Evolutionary conservation across 2,329 filamentous ascomycete genomes (phyloP), one percentile per base, ranked within the genome.

Genomic region (Cytospora chrysosperma): DNA sequence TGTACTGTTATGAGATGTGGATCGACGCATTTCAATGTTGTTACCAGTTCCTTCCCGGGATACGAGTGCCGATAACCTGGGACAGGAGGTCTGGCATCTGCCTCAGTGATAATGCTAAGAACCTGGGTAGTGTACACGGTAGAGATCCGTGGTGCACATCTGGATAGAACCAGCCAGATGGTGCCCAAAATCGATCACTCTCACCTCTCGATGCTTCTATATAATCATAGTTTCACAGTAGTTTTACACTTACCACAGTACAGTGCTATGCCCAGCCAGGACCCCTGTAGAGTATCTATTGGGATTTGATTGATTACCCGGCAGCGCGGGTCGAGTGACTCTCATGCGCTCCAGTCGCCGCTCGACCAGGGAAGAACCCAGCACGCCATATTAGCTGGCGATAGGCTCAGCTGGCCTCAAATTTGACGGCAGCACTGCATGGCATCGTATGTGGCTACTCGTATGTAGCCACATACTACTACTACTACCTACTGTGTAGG

Each of bases 341-440:
- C n/a, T 47, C 12, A 24, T 24, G n/a, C 19, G 10, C 27, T 51
- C 24, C 49, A 53, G 26, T 53, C 4, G 49, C 57, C 32, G 26
- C 24, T 8, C 30, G 34, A 34, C 27, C 58, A 54, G 26, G 58
- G 58, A 24, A 24, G 49, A 32, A 54, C 49, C 58, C 50, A 53
- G 58, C 50, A 47, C 50, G 50, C 37, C 50, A 60, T 47, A n/a
- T 28, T 17, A 28, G 24, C 49, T 43, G 24, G 49, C 52, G 32
- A 59, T 53, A 51, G 49, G 24, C 57, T 53, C 57, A 40, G 53
- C 50, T 32, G 3, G 49, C 24, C 58, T 60, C 58, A 40, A 34
- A 54, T 60, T 5, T 47, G 3, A 47, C 43, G 4, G 43, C n/a
- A 47, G 43, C 24, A 21, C n/a, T 47, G n/a, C 4, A 9, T 21